Percentiles rank a stretch among this genome's conserved stretches.
phyloP scores from a whole-genome alignment of 495 filamentous ascomycete genomes.

The Daldinia grandis region DNA sequence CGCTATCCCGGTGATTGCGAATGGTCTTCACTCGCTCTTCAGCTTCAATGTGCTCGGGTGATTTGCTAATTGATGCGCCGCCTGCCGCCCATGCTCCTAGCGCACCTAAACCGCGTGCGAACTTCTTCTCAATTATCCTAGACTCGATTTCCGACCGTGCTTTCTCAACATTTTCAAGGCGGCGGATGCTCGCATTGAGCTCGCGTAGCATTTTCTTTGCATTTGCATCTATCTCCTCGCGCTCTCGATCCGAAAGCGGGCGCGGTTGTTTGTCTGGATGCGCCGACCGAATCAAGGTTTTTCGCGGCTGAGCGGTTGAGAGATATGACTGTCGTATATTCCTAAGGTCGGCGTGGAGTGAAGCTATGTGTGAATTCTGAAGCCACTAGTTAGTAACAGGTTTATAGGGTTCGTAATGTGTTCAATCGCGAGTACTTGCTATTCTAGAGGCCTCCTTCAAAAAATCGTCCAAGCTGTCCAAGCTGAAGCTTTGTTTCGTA shows the following conservation, averaged over 20 bases:
- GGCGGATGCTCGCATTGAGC: constrained; percentile 77
- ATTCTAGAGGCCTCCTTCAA: constrained; percentile 96
- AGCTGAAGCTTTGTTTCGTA: constrained; percentile 53
- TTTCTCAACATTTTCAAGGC: constrained; percentile 81
- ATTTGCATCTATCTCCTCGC: constrained; percentile 82
- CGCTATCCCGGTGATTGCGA: constrained; percentile 74
- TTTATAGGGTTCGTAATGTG: constrained; percentile 10
- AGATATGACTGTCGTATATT: constrained; percentile 91
- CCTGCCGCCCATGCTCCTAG: constrained; percentile 80
- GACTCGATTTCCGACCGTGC: constrained; percentile 77
- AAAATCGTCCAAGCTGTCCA: constrained; percentile 78
- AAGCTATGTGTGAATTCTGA: constrained; percentile 85
- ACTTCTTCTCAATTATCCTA: constrained; percentile 72
- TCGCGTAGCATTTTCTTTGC: constrained; percentile 84
- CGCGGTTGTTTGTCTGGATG: constrained; percentile 47
- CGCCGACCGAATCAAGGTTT: constrained; percentile 52
- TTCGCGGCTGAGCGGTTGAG: constrained; percentile 68
- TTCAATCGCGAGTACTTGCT: constrained; percentile 58
- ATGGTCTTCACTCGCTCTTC: constrained; percentile 71
- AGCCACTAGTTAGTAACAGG: constrained; percentile 18
- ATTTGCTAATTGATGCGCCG: constrained; percentile 51
- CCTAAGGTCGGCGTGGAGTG: constrained; percentile 78
- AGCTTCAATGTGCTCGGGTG: constrained; percentile 69
- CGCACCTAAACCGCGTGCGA: constrained; percentile 64
- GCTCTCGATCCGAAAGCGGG: constrained; percentile 71